Percentiles rank a stretch among this genome's conserved stretches.
Conservation (phyloP, 768 basidiomycete species). For the Mycena leptocephala region DNA sequence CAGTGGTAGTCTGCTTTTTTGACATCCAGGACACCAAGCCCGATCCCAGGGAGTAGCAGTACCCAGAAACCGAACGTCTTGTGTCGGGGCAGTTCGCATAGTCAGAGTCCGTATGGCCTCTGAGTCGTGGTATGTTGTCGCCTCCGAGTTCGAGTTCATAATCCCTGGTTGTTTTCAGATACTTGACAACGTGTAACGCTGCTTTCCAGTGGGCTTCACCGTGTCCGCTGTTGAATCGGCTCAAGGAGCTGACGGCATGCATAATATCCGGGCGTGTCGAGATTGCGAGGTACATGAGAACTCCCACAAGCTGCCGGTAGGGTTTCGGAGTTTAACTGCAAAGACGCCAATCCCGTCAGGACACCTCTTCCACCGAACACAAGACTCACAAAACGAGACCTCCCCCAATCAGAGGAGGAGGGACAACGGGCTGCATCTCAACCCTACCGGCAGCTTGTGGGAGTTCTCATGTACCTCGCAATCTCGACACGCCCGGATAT, state of each 20-base stretch:
- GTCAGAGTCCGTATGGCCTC: background rate
- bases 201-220: too few species aligned
- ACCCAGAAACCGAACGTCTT: background rate
- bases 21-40: slow-evolving; percentile 4
- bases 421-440: too few species aligned
- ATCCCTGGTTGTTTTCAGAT: slow-evolving; percentile 53
- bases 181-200: slow-evolving; percentile 50
- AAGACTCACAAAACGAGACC: too few species aligned
- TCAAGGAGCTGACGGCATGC: background rate
- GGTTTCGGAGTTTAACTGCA: too few species aligned
- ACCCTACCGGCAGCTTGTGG: slow-evolving; percentile 50
- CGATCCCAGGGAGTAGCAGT: background rate
- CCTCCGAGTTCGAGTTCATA: slow-evolving; percentile 10
- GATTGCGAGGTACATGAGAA: slow-evolving; percentile 48
- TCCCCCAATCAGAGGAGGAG: too few species aligned
- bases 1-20: background rate
- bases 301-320: slow-evolving; percentile 49
- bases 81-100: background rate
- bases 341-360: too few species aligned
- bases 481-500: slow-evolving; percentile 22
- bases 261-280: slow-evolving; percentile 11
- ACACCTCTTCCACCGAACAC: too few species aligned
- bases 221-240: slow-evolving; percentile 44
- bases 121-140: background rate
- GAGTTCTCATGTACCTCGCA: slow-evolving; percentile 49